Conservation (phyloP, 495 filamentous ascomycete genomes). For the Durotheca rogersii region DNA sequence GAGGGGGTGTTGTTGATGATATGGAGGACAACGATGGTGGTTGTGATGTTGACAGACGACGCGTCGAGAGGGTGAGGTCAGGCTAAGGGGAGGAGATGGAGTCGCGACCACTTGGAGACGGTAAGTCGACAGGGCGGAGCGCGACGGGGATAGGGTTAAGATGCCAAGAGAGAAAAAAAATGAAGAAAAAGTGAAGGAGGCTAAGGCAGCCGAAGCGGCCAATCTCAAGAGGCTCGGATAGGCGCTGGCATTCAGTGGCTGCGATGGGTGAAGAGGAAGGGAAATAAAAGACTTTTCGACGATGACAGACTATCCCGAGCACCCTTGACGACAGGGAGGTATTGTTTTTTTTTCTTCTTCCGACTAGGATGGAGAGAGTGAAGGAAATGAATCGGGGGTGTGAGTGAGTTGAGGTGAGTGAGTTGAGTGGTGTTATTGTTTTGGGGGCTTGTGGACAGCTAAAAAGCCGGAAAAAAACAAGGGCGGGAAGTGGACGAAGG, state of each 20-base stretch:
- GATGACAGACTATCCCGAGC: constrained; percentile 30
- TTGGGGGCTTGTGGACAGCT: too few species aligned
- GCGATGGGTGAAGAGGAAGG: constrained; percentile 17
- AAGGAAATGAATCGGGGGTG: constrained; percentile 16
- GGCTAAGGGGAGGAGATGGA: constrained; percentile 12
- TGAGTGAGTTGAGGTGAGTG: too few species aligned
- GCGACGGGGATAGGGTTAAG: constrained; percentile 5
- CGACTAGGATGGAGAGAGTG: too few species aligned
- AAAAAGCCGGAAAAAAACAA: too few species aligned
- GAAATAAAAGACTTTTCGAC: constrained; percentile 3
- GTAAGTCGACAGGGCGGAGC: background rate
- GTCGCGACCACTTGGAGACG: constrained; percentile 9
- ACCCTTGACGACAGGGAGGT: constrained; percentile 28
- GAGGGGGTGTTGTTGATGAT: constrained; percentile 8
- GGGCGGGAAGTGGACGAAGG: too few species aligned
- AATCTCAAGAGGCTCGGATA: constrained; percentile 8
- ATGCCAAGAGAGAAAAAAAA: constrained; percentile 9
- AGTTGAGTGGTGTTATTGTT: too few species aligned
- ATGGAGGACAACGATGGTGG: background rate
- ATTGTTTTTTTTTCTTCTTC: constrained; percentile 17
- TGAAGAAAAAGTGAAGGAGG: constrained; percentile 12
- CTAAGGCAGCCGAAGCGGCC: constrained; percentile 15
- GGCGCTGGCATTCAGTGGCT: constrained; percentile 17
- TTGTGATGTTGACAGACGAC: constrained; percentile 20
- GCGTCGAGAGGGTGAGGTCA: constrained; percentile 22